Conservation (phyloP, 495 filamentous ascomycete species). For the Daldinia grandis region DNA sequence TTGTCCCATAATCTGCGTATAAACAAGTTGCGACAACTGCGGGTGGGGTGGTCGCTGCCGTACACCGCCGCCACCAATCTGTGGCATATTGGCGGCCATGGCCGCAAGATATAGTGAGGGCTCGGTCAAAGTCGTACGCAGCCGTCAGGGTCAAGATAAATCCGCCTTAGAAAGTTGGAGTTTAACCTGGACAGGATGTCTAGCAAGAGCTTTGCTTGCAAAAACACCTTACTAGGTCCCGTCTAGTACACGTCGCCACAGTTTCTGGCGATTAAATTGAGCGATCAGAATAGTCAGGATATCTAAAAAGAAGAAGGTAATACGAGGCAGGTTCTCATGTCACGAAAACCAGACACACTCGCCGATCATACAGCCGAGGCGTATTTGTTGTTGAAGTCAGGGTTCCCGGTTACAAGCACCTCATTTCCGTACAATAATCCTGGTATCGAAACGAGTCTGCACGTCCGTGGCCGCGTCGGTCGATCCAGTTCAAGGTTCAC, state of each 20-base stretch:
- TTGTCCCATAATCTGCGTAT: slow-evolving; percentile 42
- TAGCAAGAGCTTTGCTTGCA: neutral
- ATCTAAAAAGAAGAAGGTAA: neutral
- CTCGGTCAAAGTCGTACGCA: slow-evolving; percentile 30
- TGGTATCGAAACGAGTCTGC: slow-evolving; percentile 12
- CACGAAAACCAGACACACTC: neutral
- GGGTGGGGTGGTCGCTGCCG: slow-evolving; percentile 46
- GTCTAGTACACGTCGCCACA: neutral
- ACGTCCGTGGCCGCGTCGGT: slow-evolving; percentile 4
- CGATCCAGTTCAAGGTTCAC: neutral
- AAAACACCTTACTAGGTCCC: neutral
- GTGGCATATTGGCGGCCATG: slow-evolving; percentile 60
- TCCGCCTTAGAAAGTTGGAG: neutral
- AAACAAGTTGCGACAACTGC: slow-evolving; percentile 43
- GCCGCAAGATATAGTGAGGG: slow-evolving; percentile 42
- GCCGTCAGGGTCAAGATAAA: neutral
- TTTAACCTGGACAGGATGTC: neutral
- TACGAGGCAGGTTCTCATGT: neutral
- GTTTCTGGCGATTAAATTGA: neutral
- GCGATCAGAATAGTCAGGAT: neutral
- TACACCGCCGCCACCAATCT: slow-evolving; percentile 50
- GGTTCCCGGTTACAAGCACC: neutral
- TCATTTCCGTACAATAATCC: slow-evolving; percentile 15
- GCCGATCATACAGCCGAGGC: neutral
- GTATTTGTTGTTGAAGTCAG: slow-evolving; percentile 3